Base-by-base conservation (phyloP, 495 filamentous ascomycete genomes). In the Cenococcum geophilum region DNA sequence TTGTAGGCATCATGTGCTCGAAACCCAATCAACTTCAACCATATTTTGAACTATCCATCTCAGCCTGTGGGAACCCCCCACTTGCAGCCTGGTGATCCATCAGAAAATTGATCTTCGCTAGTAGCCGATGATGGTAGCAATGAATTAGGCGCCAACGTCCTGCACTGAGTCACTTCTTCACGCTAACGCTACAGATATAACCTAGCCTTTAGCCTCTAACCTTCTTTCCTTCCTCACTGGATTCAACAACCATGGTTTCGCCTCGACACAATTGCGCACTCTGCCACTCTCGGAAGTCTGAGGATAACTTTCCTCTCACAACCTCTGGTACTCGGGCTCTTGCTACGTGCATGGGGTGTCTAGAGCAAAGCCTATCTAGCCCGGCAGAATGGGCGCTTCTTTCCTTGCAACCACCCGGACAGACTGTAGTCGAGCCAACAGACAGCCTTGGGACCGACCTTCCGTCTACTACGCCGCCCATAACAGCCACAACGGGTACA, bases 141-240 rank as follows among this genome's bases (percentile, higher is more conserved):
- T 52, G 49, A 32, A 27, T 32, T 52, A 52, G 49, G 49, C 49
- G 49, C 21, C 49, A 52, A 32, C 16, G 8, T 6, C 49, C 23
- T 11, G 21, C 49, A 52, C 8, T 52, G 49, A 52, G 20, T 52
- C 49, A 52, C 49, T 16, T 32, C 16, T 23, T 32, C 49, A 52
- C 49, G 25, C 49, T 32, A 23, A 8, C 21, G 16, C 14, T 52
- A 52, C 49, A 52, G 25, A 52, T 52, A 52, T 6, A 52, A 20
- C 22, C 49, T 52, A 20, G 12, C 25, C 10, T 23, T 52, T 5
- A 9, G 8, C 25, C 25, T 27, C 21, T 32, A 11, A 16, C 49
- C 25, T 25, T 20, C 25, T 16, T 32, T 23, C 49, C 25, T 32
- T 23, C 6, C 18, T 52, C 49, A 27, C 49, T 16, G 25, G 10